Percentiles rank a stretch among this genome's conserved stretches.
Evolutionary conservation across 129 eudicot genomes (phyloP).

Genomic region (Artemisia argyi): DNA sequence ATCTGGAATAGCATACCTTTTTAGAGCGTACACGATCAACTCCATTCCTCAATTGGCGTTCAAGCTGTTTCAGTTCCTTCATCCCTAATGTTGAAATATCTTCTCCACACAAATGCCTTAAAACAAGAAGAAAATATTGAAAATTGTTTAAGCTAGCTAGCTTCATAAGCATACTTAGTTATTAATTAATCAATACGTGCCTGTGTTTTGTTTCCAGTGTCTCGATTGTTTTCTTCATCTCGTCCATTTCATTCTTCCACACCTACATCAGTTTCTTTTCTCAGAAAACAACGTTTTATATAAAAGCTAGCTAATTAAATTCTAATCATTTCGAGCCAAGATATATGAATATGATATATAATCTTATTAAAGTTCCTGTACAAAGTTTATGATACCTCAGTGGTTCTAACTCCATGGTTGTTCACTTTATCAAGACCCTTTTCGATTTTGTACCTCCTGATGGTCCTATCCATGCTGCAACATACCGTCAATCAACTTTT

Average conservation of each 20-base stretch:
- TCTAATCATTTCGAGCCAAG: background rate
- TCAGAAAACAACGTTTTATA: background rate
- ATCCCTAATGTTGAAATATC: slow-evolving; percentile 57
- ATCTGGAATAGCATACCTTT: slow-evolving; percentile 34
- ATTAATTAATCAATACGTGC: slow-evolving; percentile 14
- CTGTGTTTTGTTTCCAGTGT: slow-evolving; percentile 58
- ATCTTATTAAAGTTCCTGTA: background rate
- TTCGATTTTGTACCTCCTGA: slow-evolving; percentile 61
- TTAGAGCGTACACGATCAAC: slow-evolving; percentile 77
- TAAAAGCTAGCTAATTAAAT: too few species aligned
- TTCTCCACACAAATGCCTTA: slow-evolving; percentile 70
- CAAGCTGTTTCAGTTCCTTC: slow-evolving; percentile 72
- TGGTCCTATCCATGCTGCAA: slow-evolving; percentile 64
- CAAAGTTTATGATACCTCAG: slow-evolving; percentile 38
- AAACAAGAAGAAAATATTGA: background rate
- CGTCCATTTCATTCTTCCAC: slow-evolving; percentile 72
- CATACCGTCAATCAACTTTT: background rate
- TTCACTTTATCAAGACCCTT: slow-evolving; percentile 48
- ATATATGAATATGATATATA: background rate
- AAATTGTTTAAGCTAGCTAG: too few species aligned
- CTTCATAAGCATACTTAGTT: too few species aligned
- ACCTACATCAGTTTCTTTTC: slow-evolving; percentile 35
- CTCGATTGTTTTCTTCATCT: slow-evolving; percentile 55
- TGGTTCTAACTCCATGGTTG: slow-evolving; percentile 44
- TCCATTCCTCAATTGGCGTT: slow-evolving; percentile 67